These are phyloP conservation scores for Penicillium manginii DNA, from an alignment of 495 filamentous ascomycete genomes.

Conservation along the genomic window DNA sequence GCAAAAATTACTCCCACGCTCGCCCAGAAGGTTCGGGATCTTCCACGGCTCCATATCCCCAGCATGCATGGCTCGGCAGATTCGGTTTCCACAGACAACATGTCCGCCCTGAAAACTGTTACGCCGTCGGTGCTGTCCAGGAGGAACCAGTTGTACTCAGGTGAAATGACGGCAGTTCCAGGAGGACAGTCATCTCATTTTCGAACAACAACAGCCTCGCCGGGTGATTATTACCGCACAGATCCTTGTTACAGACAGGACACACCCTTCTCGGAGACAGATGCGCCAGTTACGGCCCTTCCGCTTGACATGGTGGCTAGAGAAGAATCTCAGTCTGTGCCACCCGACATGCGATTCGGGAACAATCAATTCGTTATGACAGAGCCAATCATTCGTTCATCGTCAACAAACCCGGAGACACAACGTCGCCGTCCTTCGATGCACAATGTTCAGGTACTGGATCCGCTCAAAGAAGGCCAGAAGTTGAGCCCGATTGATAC, in stretches of 20 bases:
- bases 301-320: constrained; percentile 70
- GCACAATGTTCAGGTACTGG: constrained; percentile 6
- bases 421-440: neutral
- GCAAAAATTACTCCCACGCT: constrained; percentile 9
- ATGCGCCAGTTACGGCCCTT: constrained; percentile 81
- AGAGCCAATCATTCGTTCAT: constrained; percentile 17
- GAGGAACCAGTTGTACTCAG: neutral
- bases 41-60: constrained; percentile 64
- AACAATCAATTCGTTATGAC: constrained; percentile 10
- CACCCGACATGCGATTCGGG: constrained; percentile 79
- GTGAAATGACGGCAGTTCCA: constrained; percentile 10
- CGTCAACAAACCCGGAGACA: constrained; percentile 16
- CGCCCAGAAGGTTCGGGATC: constrained; percentile 48
- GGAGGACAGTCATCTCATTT: no score
- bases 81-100: constrained; percentile 13
- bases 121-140: constrained; percentile 24
- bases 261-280: constrained; percentile 86
- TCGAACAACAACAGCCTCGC: constrained; percentile 7
- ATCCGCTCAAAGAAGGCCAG: constrained; percentile 22
- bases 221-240: constrained; percentile 3
- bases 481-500: constrained; percentile 35
- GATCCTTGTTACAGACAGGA: constrained; percentile 60
- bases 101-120: constrained; percentile 19
- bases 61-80: neutral
- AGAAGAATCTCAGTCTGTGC: constrained; percentile 82